Conservation (phyloP, 2,329 filamentous ascomycete species). For the Fusarium temperatum region DNA sequence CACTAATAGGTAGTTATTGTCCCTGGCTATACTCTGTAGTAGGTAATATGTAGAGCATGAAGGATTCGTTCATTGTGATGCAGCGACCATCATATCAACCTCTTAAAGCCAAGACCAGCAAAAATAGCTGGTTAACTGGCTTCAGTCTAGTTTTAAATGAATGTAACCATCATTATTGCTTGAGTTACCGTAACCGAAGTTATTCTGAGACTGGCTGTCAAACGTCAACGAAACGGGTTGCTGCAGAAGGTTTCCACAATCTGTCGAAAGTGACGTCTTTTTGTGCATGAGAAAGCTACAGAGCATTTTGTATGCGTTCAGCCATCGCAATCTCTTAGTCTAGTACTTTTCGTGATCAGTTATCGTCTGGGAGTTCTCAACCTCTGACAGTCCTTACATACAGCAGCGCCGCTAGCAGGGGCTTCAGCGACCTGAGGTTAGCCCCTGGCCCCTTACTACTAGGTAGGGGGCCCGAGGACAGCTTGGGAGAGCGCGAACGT, state of each 20-base stretch:
- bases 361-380: constrained; percentile 8
- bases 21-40: constrained; percentile 4
- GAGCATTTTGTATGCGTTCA: constrained; percentile 6
- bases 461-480: constrained; percentile 12
- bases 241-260: constrained; percentile 24
- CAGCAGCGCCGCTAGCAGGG: constrained; percentile 29
- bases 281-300: background rate
- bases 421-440: constrained; percentile 24
- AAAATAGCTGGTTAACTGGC: background rate
- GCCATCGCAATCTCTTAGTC: background rate
- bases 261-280: constrained; percentile 25
- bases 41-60: background rate
- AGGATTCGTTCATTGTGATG: constrained; percentile 30
- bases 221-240: constrained; percentile 27
- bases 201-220: constrained; percentile 21
- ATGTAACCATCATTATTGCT: constrained; percentile 20
- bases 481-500: constrained; percentile 9
- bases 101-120: constrained; percentile 18
- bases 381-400: constrained; percentile 2
- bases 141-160: background rate
- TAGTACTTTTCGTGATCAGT: constrained; percentile 16
- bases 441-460: constrained; percentile 29
- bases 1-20: background rate
- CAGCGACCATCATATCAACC: constrained; percentile 12
- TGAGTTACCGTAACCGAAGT: constrained; percentile 15